Conservation (phyloP, 495 filamentous ascomycete genomes). For the Penicillium daleae region DNA sequence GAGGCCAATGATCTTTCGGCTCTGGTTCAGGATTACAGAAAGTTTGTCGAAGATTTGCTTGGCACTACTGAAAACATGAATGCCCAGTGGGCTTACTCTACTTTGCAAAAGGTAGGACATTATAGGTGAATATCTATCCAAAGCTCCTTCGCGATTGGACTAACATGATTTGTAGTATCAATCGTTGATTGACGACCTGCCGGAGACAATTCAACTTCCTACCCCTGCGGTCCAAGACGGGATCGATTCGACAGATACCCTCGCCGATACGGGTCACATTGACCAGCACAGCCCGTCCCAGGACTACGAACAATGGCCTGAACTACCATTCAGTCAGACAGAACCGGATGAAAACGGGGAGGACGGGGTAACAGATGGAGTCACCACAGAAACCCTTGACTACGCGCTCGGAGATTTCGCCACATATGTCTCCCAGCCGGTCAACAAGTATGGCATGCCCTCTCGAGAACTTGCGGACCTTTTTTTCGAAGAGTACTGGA, state of each 20-base stretch:
- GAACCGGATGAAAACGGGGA: neutral
- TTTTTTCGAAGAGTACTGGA: conserved; percentile 57
- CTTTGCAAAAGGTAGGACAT: neutral
- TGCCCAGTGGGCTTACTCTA: neutral
- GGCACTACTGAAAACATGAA: neutral
- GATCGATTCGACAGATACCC: neutral
- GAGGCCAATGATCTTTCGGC: neutral
- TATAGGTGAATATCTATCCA: neutral
- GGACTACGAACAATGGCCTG: neutral
- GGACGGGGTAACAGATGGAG: neutral
- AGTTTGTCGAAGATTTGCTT: neutral
- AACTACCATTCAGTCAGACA: neutral
- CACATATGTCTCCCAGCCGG: neutral
- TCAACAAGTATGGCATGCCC: conserved; percentile 4
- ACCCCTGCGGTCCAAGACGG: neutral
- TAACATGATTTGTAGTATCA: neutral
- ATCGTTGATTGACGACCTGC: neutral
- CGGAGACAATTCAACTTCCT: neutral
- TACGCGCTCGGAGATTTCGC: neutral
- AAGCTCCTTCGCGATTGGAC: neutral
- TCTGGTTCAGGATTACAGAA: neutral
- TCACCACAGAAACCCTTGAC: neutral
- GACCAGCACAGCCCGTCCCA: neutral
- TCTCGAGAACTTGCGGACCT: conserved; percentile 35
- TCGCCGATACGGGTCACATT: neutral